Conservation (phyloP, 1,284 basidiomycete species). For the Cyathus pygmaeus region DNA sequence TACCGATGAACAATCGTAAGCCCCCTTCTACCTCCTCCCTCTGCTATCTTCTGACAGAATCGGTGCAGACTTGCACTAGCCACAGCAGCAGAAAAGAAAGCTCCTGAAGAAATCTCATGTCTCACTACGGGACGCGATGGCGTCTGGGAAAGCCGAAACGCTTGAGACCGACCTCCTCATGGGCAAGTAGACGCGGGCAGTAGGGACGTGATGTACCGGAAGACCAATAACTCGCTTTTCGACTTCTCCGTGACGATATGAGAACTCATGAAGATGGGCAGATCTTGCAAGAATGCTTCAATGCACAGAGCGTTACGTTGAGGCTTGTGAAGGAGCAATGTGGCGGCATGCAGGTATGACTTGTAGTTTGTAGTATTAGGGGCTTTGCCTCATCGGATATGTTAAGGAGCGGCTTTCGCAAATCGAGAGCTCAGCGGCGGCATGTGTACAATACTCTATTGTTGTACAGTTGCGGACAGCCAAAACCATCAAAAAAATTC, state of each 20-base stretch:
- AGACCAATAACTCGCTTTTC: too few relatives aligned
- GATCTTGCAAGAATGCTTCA: slow-evolving; percentile 69
- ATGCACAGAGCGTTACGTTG: slow-evolving; percentile 62
- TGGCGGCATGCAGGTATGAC: slow-evolving; percentile 61
- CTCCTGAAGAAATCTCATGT: background rate
- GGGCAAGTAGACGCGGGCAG: background rate
- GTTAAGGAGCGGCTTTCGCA: slow-evolving; percentile 32
- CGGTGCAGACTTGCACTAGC: background rate
- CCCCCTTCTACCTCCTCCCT: background rate
- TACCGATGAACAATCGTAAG: background rate
- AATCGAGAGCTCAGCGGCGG: slow-evolving; percentile 30
- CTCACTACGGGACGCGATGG: background rate
- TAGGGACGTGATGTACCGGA: background rate
- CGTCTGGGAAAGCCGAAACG: background rate
- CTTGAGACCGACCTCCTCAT: background rate
- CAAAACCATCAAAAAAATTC: too few relatives aligned
- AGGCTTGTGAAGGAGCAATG: slow-evolving; percentile 62
- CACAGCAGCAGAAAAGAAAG: background rate
- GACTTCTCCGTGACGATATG: too few relatives aligned
- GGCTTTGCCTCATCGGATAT: background rate
- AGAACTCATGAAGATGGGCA: too few relatives aligned
- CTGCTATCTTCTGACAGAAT: background rate
- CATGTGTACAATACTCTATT: too few relatives aligned
- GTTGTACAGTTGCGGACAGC: too few relatives aligned
- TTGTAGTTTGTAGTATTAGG: slow-evolving; percentile 2